Evolutionary conservation across 768 basidiomycete species (phyloP), one percentile per base, ranked within the genome.

Genomic region (Asterophora parasitica): DNA sequence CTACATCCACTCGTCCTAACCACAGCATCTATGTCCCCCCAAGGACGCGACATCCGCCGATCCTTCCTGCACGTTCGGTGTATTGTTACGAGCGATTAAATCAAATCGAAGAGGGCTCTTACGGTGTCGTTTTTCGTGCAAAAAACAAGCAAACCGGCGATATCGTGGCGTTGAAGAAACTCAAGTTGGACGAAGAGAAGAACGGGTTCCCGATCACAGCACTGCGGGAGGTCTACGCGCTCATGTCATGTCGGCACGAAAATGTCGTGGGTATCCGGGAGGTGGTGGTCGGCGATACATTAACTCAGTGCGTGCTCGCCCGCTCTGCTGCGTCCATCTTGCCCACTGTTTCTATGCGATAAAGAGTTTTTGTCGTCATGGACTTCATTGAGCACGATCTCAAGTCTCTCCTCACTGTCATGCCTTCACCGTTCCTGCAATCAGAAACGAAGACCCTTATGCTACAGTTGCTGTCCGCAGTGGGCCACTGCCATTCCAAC

Each of bases 311-410:
- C 76, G 95, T 88, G 50, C 26, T 36, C 34, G 23, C 17, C 26
- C 34, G 30, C 7, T 58, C 56, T 57, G 53, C 46, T 52, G 60
- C 57, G 54, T 43, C 55, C 38, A 44, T 50, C 66, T 50, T 58
- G 44, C 64, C 67, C 62, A 63, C 66, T 58, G 54, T n/a, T 5
- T 19, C 53, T 13, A 3, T 19, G 42, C 50, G 45, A 26, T 15
- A 53, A 69, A 97, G 96, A 73, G 92, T 98, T 36, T 99, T 94
- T 66, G 94, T 99, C 55, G 96, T 98, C 30, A 96, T 96, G 94
- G 93, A 96, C 65, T 99, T 99, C 62, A 95, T 99, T 63, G 96
- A 99, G 67, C 96, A 99, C 66, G 96, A 99, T 65, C 85, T 99
- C 64, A 99, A 99, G 69, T 88, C 94, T 5, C 79, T 99, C 43